phyloP scores from a whole-genome alignment of 805 yeast species.

The Candida jianshihensis region DNA sequence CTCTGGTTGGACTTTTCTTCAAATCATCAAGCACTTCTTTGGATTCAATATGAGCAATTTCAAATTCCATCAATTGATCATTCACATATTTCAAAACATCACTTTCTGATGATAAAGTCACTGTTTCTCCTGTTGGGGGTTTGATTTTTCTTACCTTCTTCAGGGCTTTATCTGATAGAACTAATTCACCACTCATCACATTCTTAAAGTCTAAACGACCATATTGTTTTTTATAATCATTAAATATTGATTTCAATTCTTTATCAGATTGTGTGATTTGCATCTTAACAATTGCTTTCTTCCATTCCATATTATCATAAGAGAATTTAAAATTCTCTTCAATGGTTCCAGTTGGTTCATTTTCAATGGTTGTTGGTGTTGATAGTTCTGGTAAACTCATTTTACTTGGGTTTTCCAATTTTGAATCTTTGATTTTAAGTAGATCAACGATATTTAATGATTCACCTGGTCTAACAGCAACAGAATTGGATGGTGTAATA shows the following conservation, averaged over 20 bases:
- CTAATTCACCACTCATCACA: conserved; percentile 9
- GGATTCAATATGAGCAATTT: too few relatives aligned
- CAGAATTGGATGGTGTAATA: conserved; percentile 79
- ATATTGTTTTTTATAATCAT: conserved; percentile 6
- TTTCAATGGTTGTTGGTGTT: neutral
- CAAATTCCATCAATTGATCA: neutral
- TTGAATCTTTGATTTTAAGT: conserved; percentile 31
- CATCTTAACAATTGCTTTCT: conserved; percentile 8
- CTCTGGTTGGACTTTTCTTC: too few relatives aligned
- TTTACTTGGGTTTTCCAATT: conserved; percentile 11
- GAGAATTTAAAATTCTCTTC: conserved; percentile 5
- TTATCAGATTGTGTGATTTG: conserved; percentile 8
- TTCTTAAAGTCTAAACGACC: conserved; percentile 8
- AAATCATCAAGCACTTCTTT: too few relatives aligned
- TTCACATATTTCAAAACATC: neutral
- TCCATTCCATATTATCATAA: conserved; percentile 8
- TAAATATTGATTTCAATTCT: conserved; percentile 6
- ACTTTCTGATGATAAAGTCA: neutral
- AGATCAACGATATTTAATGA: conserved; percentile 54
- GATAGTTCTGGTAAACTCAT: conserved; percentile 15
- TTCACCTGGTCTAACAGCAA: conserved; percentile 72
- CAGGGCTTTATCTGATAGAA: neutral
- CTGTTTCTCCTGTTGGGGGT: neutral
- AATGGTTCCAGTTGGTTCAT: neutral
- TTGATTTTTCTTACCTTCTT: conserved; percentile 1